Conservation (phyloP, 2,329 filamentous ascomycete genomes). For the Curvularia sp. region DNA sequence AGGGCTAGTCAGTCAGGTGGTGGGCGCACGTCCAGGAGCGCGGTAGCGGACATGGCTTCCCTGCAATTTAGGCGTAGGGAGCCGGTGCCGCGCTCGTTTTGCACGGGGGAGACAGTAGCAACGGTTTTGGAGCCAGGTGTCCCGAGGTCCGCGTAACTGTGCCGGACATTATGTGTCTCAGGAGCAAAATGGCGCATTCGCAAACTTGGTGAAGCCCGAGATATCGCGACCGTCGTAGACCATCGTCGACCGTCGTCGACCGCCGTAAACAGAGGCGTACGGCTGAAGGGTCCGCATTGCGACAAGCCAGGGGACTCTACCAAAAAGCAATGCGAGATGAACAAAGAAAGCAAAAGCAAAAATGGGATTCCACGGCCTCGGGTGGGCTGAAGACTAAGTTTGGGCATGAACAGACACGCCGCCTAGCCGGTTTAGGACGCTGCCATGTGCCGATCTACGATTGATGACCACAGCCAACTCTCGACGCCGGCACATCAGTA, state of each 20-base stretch:
- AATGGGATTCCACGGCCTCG: background rate
- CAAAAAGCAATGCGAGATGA: background rate
- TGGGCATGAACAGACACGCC: constrained; percentile 5
- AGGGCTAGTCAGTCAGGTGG: background rate
- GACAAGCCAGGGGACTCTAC: background rate
- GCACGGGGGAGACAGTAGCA: constrained; percentile 8
- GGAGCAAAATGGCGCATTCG: background rate
- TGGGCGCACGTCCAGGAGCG: background rate
- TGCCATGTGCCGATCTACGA: constrained; percentile 12
- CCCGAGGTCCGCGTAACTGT: background rate
- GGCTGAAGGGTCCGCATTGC: background rate
- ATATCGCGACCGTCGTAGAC: background rate
- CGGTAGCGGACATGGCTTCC: constrained; percentile 2
- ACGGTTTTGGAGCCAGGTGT: constrained; percentile 5
- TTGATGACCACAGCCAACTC: constrained; percentile 3
- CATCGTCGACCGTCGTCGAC: background rate
- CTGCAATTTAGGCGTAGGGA: constrained; percentile 1
- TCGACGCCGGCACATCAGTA: constrained; percentile 1
- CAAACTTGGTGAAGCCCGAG: background rate
- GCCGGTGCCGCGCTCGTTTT: constrained; percentile 16
- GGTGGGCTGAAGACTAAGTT: background rate
- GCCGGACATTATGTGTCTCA: constrained; percentile 1
- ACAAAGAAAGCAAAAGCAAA: background rate
- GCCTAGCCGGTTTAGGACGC: background rate
- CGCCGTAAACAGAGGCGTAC: background rate